phyloP scores from a whole-genome alignment of 306 rosid genomes.

The Neltuma alba region DNA sequence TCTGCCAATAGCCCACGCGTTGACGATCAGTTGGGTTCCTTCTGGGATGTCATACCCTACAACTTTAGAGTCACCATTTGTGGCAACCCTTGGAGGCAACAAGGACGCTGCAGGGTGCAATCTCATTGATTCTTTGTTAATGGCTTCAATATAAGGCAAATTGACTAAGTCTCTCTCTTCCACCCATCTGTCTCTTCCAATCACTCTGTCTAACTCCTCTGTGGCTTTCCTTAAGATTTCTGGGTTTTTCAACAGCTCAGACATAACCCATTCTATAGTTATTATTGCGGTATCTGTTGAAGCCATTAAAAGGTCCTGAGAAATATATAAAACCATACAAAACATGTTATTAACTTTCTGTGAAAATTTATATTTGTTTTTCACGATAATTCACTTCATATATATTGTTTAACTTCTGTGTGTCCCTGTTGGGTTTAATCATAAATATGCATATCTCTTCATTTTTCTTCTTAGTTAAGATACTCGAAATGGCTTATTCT shows the following conservation, averaged over 20 bases:
- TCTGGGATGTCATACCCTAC: not conserved
- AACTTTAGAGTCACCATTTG: not conserved
- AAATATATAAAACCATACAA: not conserved
- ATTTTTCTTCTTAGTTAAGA: no score
- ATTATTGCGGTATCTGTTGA: conserved; percentile 44
- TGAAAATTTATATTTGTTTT: not conserved
- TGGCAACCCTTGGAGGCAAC: not conserved
- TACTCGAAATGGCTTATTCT: no score
- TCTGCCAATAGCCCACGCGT: not conserved
- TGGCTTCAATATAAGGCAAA: not conserved
- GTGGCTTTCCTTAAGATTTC: not conserved
- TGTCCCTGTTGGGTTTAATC: no score
- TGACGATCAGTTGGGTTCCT: not conserved
- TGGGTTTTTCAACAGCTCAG: not conserved
- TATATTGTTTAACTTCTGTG: no score
- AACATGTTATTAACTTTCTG: no score
- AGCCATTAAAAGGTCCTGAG: conserved; percentile 53
- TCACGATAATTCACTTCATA: no score
- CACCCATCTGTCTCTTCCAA: not conserved
- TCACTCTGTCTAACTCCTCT: not conserved
- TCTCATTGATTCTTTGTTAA: not conserved
- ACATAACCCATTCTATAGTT: not conserved
- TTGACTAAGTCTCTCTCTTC: not conserved
- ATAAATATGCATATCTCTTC: no score
- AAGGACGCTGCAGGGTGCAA: not conserved